phyloP scores from a whole-genome alignment of 2,329 filamentous ascomycete genomes.

The Macrophomina phaseolina region DNA sequence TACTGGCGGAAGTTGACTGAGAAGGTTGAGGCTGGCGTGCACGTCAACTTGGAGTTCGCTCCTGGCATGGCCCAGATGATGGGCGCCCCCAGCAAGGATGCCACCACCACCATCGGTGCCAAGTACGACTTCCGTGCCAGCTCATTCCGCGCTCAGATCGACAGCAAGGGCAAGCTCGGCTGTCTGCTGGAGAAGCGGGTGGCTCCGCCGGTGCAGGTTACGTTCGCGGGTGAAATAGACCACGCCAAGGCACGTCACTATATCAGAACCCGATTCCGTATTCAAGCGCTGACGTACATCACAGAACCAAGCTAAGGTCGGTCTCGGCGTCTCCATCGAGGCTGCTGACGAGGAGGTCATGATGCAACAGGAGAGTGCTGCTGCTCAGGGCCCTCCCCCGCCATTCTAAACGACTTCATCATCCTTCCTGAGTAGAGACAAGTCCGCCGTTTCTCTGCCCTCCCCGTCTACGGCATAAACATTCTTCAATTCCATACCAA shows the following conservation, averaged over 20 bases:
- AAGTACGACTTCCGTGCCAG: constrained; percentile 99
- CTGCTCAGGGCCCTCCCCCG: constrained; percentile 41
- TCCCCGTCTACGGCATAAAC: constrained; percentile 18
- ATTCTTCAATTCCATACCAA: constrained; percentile 17
- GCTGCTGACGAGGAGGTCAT: constrained; percentile 49
- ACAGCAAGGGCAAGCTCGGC: constrained; percentile 92
- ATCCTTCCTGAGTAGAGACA: neutral
- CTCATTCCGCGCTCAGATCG: constrained; percentile 93
- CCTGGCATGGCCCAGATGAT: constrained; percentile 72
- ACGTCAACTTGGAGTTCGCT: constrained; percentile 86
- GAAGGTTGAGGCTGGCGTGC: constrained; percentile 94
- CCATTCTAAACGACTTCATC: constrained; percentile 44
- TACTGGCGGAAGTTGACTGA: constrained; percentile 95
- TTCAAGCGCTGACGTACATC: neutral
- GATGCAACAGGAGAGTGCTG: constrained; percentile 46
- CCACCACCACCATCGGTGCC: constrained; percentile 86
- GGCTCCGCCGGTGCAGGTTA: constrained; percentile 88
- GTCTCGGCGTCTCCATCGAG: constrained; percentile 78
- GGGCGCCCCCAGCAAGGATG: constrained; percentile 78
- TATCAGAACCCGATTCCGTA: no score
- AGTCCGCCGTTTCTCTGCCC: neutral
- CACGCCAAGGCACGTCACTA: constrained; percentile 79
- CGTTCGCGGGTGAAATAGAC: constrained; percentile 95
- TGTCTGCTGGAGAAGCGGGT: constrained; percentile 95
- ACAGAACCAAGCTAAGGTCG: constrained; percentile 93